A percentile compares a stretch with the other conserved stretches of the same genome.
Evolutionary conservation across 2,329 filamentous ascomycete species (phyloP).

Genomic region (Colletotrichum sp.): DNA sequence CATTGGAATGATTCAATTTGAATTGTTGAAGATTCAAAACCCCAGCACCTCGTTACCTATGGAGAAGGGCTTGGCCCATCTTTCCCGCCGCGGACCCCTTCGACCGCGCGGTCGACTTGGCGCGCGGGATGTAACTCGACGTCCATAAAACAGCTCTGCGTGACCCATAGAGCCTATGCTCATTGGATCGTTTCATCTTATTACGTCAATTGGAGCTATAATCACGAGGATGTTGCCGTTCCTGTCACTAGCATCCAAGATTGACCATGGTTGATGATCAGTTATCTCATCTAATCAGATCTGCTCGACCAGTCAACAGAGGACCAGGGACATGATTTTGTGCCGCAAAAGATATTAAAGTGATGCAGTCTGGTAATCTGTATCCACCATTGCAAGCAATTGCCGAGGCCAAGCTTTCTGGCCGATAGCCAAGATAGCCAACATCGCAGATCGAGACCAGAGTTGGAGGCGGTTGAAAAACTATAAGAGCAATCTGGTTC

Average conservation of each 20-base stretch:
- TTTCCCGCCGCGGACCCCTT: neutral
- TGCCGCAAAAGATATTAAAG: neutral
- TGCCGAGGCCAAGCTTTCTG: neutral
- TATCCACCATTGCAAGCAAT: neutral
- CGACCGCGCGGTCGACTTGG: neutral
- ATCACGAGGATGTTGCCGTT: too few relatives aligned
- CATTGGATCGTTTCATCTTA: neutral
- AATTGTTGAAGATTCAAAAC: neutral
- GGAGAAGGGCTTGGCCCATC: neutral
- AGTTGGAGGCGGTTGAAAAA: neutral
- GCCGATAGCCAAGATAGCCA: neutral
- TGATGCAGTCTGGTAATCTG: neutral
- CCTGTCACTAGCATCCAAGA: neutral
- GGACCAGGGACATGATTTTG: neutral
- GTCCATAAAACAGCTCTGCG: accelerated
- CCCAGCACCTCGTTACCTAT: neutral
- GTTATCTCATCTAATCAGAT: neutral
- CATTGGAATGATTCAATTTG: accelerated
- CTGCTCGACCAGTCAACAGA: neutral
- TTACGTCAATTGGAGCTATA: neutral
- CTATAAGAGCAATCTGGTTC: neutral
- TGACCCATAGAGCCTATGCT: neutral
- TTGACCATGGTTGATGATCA: neutral
- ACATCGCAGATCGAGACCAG: neutral
- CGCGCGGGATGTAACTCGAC: neutral